Evolutionary conservation across 1,284 basidiomycete species (phyloP), one percentile per base, ranked within the genome.

Genomic region (Anthracocystis walkeri): DNA sequence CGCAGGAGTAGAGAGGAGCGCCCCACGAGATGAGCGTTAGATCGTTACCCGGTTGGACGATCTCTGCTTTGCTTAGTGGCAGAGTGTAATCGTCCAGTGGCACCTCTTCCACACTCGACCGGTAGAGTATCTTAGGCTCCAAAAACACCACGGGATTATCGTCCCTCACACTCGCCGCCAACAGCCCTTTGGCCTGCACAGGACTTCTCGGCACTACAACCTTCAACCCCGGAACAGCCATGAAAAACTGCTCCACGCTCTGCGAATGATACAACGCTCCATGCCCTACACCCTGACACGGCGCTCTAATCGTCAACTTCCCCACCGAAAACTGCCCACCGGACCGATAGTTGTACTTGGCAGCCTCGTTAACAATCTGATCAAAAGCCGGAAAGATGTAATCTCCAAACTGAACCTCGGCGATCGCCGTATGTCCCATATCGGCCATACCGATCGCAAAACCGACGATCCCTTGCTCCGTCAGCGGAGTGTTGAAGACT

Each of bases 391-490:
- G 67, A 50, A 78, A 75, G 49, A 79, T 78, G 55, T 82, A 80
- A 46, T 79, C 81, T 50, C 87, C 87, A 58, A 88, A 88, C 82
- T 90, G 95, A 64, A 97, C 93, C 86, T 97, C 95, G 45, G 94
- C 95, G 60, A 97, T 94, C 1, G 94, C 93, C 4, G 93, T 95
- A 60, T 95, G 93, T 0, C 95, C 95, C 90, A 97, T 95, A 16
- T 92, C 88, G 0, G 95, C 94, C 64, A 96, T 85, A 4, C 95
- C 95, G 55, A 97, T 94, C 0, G 92, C 95, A 79, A 97, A 97
- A 8, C 95, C 95, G 46, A 93, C 94, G 60, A 97, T 96, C 6
- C 95, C 95, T 86, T 97, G 81, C 56, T 82, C 81, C 10, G 62
- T 68, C 5, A 82, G 55, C 6, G 81, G 81, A 11, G 81, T 82